Base-by-base conservation (phyloP, 345 rosid species). In the Gossypium arboreum region DNA sequence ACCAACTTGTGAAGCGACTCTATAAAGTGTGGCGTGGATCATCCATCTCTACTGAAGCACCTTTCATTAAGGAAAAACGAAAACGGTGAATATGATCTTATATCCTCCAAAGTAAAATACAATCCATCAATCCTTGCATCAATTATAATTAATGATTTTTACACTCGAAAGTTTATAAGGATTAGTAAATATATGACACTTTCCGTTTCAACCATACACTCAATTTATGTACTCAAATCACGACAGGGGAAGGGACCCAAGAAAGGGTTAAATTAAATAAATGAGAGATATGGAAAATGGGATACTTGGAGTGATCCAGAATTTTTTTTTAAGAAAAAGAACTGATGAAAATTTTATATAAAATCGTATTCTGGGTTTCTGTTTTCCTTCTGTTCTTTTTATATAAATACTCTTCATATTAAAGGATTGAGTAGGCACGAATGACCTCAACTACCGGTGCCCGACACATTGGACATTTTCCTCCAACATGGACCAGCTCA, bases 381-480 rank as follows among this genome's bases (percentile, higher is more conserved):
- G 11, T 12, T 59, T 57, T 59, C 27, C 9, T 27, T 27, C 51
- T 27, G 24, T 16, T 51, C 10, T 51, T 27, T 20, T 69, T 51
- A 51, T 5, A 22, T 44, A 59, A 7, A 73, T 58, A 45, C 1
- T 18, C 44, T 48, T 57, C 44, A 67, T 79, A 75, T 87, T 78
- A 84, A 78, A 66, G 65, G 76, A 92, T 85, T 39, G 89, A 90
- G 81, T 90, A 94, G 8, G 97, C 97, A 25, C 94, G 97, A 77
- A 94, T 84, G 74, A 87, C 97, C 90, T 92, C 98, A 17, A 87
- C 79, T 74, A 90, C 94, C 0, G 98, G 98, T 15, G 98, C 97
- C 65, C 76, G 75, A 74, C 98, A 94, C 97, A 94, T 91, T 20
- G 98, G 97, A 81, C 98, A 94, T 83, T 92, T 94, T 68, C 86